phyloP scores from a whole-genome alignment of 2,329 filamentous ascomycete species.

The Ceratocystis destructans region DNA sequence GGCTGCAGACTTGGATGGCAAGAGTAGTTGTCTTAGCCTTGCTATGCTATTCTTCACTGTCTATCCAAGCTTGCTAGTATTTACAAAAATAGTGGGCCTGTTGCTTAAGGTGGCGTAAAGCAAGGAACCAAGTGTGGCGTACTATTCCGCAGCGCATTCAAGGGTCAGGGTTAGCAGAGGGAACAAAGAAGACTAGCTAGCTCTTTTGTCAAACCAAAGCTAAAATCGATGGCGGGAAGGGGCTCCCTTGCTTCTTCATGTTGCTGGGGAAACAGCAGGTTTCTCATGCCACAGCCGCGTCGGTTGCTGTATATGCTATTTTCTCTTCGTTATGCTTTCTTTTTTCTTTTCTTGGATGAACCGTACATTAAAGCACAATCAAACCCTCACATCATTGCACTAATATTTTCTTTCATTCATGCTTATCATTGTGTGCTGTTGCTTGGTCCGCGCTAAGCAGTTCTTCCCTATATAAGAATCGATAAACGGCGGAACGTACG shows the following conservation, averaged over 20 bases:
- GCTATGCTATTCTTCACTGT: not conserved
- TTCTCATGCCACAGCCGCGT: constrained; percentile 7
- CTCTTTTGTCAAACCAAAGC: not conserved
- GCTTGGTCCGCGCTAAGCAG: not conserved
- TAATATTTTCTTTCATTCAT: not conserved
- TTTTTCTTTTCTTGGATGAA: not conserved
- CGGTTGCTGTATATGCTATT: not conserved
- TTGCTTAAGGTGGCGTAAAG: not conserved
- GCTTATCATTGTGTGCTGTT: not conserved
- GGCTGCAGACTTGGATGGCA: not conserved
- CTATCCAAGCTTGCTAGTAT: constrained; percentile 8
- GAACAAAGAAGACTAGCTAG: not conserved
- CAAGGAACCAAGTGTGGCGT: not conserved
- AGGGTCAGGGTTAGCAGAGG: not conserved
- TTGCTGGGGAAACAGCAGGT: constrained; percentile 15
- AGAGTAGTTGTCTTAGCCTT: not conserved
- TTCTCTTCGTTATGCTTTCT: constrained; percentile 3
- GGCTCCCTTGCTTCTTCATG: not conserved
- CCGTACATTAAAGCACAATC: not conserved
- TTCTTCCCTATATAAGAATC: not conserved
- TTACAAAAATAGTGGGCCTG: constrained; percentile 7
- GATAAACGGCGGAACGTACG: not conserved
- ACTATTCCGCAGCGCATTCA: not conserved
- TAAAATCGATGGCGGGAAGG: constrained; percentile 11
- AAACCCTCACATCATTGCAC: not conserved